Evolutionary conservation across 176 grass and related monocot species (phyloP).

Genomic region (Miscanthus lutarioriparius): DNA sequence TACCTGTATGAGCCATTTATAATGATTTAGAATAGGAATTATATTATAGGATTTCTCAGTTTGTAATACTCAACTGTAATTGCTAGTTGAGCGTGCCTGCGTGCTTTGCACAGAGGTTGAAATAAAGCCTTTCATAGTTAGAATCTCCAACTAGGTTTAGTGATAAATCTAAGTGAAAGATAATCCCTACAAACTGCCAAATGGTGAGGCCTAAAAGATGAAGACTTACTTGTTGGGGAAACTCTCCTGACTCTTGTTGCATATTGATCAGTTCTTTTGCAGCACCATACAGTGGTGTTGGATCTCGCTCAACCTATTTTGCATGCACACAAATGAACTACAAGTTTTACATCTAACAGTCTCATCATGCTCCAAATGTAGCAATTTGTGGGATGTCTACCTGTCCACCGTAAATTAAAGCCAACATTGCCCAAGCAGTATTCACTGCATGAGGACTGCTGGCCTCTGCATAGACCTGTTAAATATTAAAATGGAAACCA

Average conservation of each 20-base stretch:
- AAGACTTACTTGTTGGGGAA: slow-evolving; percentile 57
- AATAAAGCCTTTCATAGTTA: too few relatives aligned
- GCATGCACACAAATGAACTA: neutral
- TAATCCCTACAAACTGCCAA: neutral
- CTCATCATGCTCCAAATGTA: neutral
- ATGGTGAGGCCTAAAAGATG: neutral
- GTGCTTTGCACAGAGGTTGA: too few relatives aligned
- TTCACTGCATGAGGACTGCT: slow-evolving; percentile 49
- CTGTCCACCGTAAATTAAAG: slow-evolving; percentile 54
- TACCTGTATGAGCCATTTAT: too few relatives aligned
- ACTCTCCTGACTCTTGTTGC: slow-evolving; percentile 44
- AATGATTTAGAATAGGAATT: too few relatives aligned
- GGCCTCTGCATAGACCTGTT: neutral
- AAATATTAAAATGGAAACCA: neutral
- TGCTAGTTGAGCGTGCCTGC: too few relatives aligned
- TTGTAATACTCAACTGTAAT: too few relatives aligned
- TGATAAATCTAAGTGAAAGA: neutral
- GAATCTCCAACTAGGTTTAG: neutral
- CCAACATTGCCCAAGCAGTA: slow-evolving; percentile 55
- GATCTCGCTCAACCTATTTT: slow-evolving; percentile 29
- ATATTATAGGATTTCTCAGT: too few relatives aligned
- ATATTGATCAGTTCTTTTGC: slow-evolving; percentile 41
- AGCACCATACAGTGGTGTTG: slow-evolving; percentile 39
- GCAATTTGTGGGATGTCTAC: neutral
- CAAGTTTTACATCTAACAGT: neutral